Evolutionary conservation across 495 filamentous ascomycete genomes (phyloP), one percentile per base, ranked within the genome.

Genomic region (Penicillium antarcticum): DNA sequence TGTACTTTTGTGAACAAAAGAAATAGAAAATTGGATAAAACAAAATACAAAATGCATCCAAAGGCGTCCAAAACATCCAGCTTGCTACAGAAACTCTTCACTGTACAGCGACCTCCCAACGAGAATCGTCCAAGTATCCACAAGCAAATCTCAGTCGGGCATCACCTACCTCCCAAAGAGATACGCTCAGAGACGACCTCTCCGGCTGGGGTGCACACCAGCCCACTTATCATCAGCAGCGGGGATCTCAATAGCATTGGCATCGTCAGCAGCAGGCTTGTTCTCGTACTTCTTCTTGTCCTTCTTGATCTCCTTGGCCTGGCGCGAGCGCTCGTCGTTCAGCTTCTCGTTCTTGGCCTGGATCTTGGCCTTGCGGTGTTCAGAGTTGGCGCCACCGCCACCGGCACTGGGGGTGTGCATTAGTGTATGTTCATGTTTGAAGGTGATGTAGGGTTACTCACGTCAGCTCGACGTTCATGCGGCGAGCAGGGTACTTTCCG

Each of bases 381-480:
- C 74, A 23, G 82, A 88, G 62, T 91, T 96, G 38, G 86, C 49
- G 21, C 61, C 88, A 36, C 94, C 94, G 14, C 92, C 92, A 43
- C 84, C 84, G 37, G 89, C 92, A 57, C 68, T 73, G 46, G n/a
- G 47, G 40, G 11, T 32, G 39, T 9, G 17, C n/a, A 13, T 68
- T 36, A 61, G 50, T 56, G 34, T 32, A 21, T 40, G 44, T 2
- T 21, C 8, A 18, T 26, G 18, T 35, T 33, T 23, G 26, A 17
- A 49, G 38, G 19, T 6, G 26, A 39, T 41, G 16, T 13, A 17
- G 13, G 41, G 14, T 10, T 37, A 80, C 82, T 61, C 69, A 90
- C 82, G 89, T 97, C 53, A 98, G 74, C 70, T 98, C 94, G 32
- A 96, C 88, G 64, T 96, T 97, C 52, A 98, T 92, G 70, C 86